Conservation (phyloP, 2,329 filamentous ascomycete species). For the Penicillium thymicola region DNA sequence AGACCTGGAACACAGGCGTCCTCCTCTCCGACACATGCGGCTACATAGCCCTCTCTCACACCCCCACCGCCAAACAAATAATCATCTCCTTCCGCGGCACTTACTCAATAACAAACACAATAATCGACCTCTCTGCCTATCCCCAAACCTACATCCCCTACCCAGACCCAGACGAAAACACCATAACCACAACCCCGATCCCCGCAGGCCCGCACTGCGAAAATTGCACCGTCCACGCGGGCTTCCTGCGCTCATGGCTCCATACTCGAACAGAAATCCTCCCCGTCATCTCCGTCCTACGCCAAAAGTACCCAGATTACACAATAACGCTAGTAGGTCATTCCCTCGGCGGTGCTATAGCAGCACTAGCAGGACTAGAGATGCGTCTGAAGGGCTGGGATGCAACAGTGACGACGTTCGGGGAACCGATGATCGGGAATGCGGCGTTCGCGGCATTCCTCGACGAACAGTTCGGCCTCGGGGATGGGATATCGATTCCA, state of each 20-base stretch:
- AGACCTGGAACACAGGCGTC: slow-evolving; percentile 86
- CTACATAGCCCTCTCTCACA: slow-evolving; percentile 84
- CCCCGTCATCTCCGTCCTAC: slow-evolving; percentile 60
- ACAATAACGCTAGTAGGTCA: slow-evolving; percentile 79
- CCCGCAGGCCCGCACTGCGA: slow-evolving; percentile 57
- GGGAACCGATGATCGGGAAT: slow-evolving; percentile 70
- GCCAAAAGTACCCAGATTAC: slow-evolving; percentile 64
- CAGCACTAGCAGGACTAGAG: slow-evolving; percentile 80
- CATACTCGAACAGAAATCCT: slow-evolving; percentile 69
- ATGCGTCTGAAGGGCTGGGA: slow-evolving; percentile 72
- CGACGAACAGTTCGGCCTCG: slow-evolving; percentile 50
- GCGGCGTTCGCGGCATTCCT: slow-evolving; percentile 52
- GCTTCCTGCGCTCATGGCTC: slow-evolving; percentile 82
- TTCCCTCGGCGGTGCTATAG: slow-evolving; percentile 87
- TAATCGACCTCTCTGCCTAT: slow-evolving; percentile 82
- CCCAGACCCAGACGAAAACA: slow-evolving; percentile 45
- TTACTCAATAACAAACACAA: slow-evolving; percentile 87
- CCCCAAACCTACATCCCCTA: slow-evolving; percentile 92
- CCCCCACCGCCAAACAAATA: slow-evolving; percentile 59
- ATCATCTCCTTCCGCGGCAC: slow-evolving; percentile 90
- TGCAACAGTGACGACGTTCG: slow-evolving; percentile 82
- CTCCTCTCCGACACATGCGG: slow-evolving; percentile 88
- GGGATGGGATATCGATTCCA: slow-evolving; percentile 17
- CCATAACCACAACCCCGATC: slow-evolving; percentile 11
- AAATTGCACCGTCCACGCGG: slow-evolving; percentile 90